Evolutionary conservation across 768 basidiomycete species (phyloP), one percentile per base, ranked within the genome.

Genomic region (Hericium alpestre): DNA sequence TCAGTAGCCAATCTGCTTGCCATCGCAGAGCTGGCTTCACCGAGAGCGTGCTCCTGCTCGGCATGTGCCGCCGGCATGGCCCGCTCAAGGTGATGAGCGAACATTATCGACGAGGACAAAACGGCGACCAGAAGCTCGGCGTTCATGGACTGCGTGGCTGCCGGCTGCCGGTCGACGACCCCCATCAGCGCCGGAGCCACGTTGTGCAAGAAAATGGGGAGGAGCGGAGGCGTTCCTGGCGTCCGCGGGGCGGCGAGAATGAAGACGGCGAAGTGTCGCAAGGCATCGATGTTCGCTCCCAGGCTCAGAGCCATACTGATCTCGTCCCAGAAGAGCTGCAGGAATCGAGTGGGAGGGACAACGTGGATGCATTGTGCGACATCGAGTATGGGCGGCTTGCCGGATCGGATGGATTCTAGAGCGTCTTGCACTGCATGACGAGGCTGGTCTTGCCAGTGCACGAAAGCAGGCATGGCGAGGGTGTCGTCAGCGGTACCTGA

Each of bases 171-270:
- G 64, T 90, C 87, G 52, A 85, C 77, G 16, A 65, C 63, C 8
- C 71, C 66, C 55, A 90, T 77, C 50, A 90, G 65, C 16, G 75
- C 72, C 2, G 88, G 89, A 13, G 87, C 66, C n/a, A 86, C 69
- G 56, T 79, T 72, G 51, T 87, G 81, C 59, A 89, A 65, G 67
- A 90, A 91, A 27, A 87, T 76, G 0, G 87, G 87, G 20, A 92
- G 73, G 6, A 91, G 74, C 1, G 87, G 87, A 1, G 84, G 82
- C 1, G 70, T 69, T 10, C 69, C 70, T 9, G 78, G 66, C 18
- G 73, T 70, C 22, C 79, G 80, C 43, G 87, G 87, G 59, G 74
- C 80, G 27, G 82, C 79, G 40, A 91, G 74, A 40, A 83, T 77
- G 66, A 83, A 87, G 0, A 84, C 85, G 50, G 81, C 80, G 25